phyloP scores from a whole-genome alignment of 495 filamentous ascomycete species.

The Daldinia caldariorum region DNA sequence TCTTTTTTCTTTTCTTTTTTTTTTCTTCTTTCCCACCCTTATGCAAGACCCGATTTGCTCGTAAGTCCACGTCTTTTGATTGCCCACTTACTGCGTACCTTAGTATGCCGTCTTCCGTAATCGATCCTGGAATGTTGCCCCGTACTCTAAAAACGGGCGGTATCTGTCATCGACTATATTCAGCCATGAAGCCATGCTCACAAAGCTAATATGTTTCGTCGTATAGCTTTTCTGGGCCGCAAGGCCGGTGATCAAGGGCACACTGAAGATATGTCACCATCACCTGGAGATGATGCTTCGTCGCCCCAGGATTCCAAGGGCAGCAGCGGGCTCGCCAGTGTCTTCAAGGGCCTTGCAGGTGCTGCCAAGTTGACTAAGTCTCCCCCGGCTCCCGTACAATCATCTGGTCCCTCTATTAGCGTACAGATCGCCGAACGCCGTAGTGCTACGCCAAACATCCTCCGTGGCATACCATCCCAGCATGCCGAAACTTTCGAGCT shows the following conservation, averaged over 20 bases:
- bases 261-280: slow-evolving; percentile 63
- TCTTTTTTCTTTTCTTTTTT: background rate
- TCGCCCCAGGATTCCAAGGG: slow-evolving; percentile 59
- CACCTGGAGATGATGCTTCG: slow-evolving; percentile 62
- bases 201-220: slow-evolving; percentile 57
- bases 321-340: slow-evolving; percentile 62
- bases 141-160: slow-evolving; percentile 11
- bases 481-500: slow-evolving; percentile 57
- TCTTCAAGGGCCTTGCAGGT: slow-evolving; percentile 65
- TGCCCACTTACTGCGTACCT: slow-evolving; percentile 24
- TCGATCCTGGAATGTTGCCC: slow-evolving; percentile 16
- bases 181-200: slow-evolving; percentile 14
- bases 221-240: slow-evolving; percentile 57
- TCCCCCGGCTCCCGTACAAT: slow-evolving; percentile 51
- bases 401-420: slow-evolving; percentile 43
- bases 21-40: slow-evolving; percentile 39
- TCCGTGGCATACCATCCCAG: slow-evolving; percentile 51
- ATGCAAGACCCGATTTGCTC: slow-evolving; percentile 45
- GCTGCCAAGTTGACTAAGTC: slow-evolving; percentile 55
- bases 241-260: slow-evolving; percentile 51
- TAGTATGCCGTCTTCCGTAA: slow-evolving; percentile 30
- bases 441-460: slow-evolving; percentile 42
- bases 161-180: background rate
- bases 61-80: slow-evolving; percentile 41
- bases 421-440: slow-evolving; percentile 50